These are phyloP conservation scores for Conticribra weissflogii DNA, from an alignment of 108 stramenopile genomes.

Conservation along the genomic window DNA sequence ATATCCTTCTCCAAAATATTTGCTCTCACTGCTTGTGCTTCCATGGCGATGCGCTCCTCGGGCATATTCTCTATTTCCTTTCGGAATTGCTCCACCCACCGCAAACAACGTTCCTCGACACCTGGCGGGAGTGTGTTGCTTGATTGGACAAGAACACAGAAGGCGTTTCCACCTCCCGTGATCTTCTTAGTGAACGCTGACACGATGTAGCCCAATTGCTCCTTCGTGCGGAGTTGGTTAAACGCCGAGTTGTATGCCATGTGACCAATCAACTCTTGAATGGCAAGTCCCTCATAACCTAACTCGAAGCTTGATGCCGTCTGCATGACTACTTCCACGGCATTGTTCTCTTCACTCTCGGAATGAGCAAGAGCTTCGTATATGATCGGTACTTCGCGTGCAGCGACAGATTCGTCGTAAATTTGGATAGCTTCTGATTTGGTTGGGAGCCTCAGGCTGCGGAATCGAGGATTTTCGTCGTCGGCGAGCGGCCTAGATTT, in stretches of 20 bases:
- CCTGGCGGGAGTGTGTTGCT: slow-evolving; percentile 57
- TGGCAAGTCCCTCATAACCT: slow-evolving; percentile 78
- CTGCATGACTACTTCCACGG: slow-evolving; percentile 80
- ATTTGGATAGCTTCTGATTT: slow-evolving; percentile 69
- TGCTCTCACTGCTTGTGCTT: slow-evolving; percentile 79
- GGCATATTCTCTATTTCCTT: slow-evolving; percentile 79
- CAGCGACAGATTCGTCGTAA: slow-evolving; percentile 56
- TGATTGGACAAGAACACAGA: slow-evolving; percentile 77
- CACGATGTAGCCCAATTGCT: slow-evolving; percentile 90
- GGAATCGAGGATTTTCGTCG: slow-evolving; percentile 73
- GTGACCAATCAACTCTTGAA: slow-evolving; percentile 75
- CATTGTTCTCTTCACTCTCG: slow-evolving; percentile 81
- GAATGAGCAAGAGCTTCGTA: slow-evolving; percentile 74
- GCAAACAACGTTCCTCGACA: slow-evolving; percentile 77
- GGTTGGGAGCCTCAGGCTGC: slow-evolving; percentile 76
- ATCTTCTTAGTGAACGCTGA: slow-evolving; percentile 74
- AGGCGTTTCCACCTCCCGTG: slow-evolving; percentile 72
- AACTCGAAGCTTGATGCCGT: slow-evolving; percentile 65
- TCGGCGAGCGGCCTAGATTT: slow-evolving; percentile 54
- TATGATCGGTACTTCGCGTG: slow-evolving; percentile 57
- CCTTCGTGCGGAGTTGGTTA: slow-evolving; percentile 83
- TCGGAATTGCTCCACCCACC: slow-evolving; percentile 77
- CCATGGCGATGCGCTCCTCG: slow-evolving; percentile 65
- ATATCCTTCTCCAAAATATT: slow-evolving; percentile 78
- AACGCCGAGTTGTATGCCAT: slow-evolving; percentile 89